Base-by-base conservation (phyloP, 805 yeast genomes). In the Candida quercuum region DNA sequence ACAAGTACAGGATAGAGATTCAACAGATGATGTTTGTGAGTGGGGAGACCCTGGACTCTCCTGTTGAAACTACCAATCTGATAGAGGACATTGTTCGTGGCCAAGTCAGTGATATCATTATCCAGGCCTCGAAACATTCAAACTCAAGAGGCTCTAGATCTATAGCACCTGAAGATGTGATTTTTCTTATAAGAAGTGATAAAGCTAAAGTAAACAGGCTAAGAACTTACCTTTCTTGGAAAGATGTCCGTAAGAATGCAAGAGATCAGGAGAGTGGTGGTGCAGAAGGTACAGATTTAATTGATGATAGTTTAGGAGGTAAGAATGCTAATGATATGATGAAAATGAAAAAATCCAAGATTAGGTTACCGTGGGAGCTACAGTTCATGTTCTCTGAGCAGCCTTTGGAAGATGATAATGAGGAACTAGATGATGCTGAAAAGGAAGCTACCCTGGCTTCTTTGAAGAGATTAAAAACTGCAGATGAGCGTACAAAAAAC, bases 11-110 rank as follows among this genome's bases (percentile, higher is more conserved):
- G 40, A 76, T 85, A 27, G 99, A 93, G 65, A 93, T 93, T 52
- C 99, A 93, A 61, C 93, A 86, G 66, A 93, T 93, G 99, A 93
- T 93, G 99, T 93, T 93, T 67, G 99, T 93, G 39, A 74, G 83
- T 38, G 99, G 99, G 3, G 98, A 93, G 58, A 78, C 93, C 1
- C 86, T 85, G 48, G 99, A 93, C 52, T 94, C 98, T 2, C 95
- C 97, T 0, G 73, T 82, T 13, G 95, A 86, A 46, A 86, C 97
- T 0, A 85, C 96, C 0, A 78, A 91, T n/a, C 63, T 93, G 37
- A 87, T 91, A 30, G 99, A 93, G 57, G 98, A 93, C 55, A 87
- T 93, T 32, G 98, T 93, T 2, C 71, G 94, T 32, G 93, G 93
- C 1, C 99, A 93, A 59, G 98, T 93, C 26, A 81, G 89, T 29